phyloP scores from a whole-genome alignment of 192 early-diverging fungal species.

The Coemansia furcata region DNA sequence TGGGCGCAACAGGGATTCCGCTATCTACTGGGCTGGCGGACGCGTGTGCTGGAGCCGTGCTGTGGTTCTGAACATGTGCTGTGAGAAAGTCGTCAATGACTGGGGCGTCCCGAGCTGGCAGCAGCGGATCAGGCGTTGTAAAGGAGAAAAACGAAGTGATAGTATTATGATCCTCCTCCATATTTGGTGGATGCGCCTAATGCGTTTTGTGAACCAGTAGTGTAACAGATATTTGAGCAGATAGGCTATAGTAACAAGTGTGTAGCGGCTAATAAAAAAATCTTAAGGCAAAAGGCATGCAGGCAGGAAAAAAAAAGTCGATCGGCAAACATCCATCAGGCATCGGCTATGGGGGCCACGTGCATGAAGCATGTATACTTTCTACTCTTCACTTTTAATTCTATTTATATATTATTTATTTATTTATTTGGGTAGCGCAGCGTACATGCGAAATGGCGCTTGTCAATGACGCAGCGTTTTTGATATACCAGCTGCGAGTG shows the following conservation, averaged over 20 bases:
- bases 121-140: neutral
- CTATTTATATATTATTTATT: neutral
- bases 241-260: neutral
- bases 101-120: neutral
- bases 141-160: slow-evolving; percentile 12
- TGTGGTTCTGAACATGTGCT: slow-evolving; percentile 7
- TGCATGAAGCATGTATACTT: neutral
- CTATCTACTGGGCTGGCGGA: neutral
- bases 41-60: neutral
- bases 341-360: neutral
- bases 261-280: neutral
- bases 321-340: neutral
- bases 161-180: neutral
- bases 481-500: slow-evolving; percentile 75
- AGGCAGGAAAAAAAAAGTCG: neutral
- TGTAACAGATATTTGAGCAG: neutral
- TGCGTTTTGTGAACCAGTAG: slow-evolving; percentile 1
- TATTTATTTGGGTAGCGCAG: neutral
- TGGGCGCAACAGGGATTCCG: neutral
- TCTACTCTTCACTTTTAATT: neutral
- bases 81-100: slow-evolving; percentile 22
- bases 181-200: neutral
- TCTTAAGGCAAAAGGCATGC: neutral
- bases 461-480: slow-evolving; percentile 66
- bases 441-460: slow-evolving; percentile 57